Percentiles rank a stretch among this genome's conserved stretches.
phyloP scores from a whole-genome alignment of 192 early-diverging fungal genomes.

The Mortierella antarctica region DNA sequence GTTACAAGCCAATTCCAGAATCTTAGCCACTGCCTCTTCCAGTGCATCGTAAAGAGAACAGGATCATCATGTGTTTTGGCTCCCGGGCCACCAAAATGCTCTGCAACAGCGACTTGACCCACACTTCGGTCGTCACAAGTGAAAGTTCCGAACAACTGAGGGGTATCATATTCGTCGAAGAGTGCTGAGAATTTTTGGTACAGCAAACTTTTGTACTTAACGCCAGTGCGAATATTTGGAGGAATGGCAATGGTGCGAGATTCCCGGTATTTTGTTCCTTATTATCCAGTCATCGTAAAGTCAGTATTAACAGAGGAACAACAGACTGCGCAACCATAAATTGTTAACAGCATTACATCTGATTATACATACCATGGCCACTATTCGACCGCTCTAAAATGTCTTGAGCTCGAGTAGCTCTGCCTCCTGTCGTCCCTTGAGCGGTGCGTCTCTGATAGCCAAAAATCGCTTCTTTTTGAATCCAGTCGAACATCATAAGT shows the following conservation, averaged over 20 bases:
- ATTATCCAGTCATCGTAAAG: background rate
- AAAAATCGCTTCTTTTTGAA: slow-evolving; percentile 22
- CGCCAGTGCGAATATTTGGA: slow-evolving; percentile 19
- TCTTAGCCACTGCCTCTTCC: slow-evolving; percentile 30
- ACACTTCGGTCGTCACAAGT: slow-evolving; percentile 18
- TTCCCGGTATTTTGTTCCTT: slow-evolving; percentile 22
- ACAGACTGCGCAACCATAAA: background rate
- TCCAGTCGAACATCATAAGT: slow-evolving; percentile 32
- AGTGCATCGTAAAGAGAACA: slow-evolving; percentile 39
- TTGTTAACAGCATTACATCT: background rate
- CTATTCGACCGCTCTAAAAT: slow-evolving; percentile 13
- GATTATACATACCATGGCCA: slow-evolving; percentile 1
- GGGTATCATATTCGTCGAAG: slow-evolving; percentile 16
- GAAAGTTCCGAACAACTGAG: slow-evolving; percentile 28
- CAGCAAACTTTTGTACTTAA: slow-evolving; percentile 18
- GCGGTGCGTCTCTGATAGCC: slow-evolving; percentile 16
- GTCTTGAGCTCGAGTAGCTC: slow-evolving; percentile 22
- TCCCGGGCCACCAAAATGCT: slow-evolving; percentile 20
- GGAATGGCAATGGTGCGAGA: slow-evolving; percentile 31
- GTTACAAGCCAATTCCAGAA: slow-evolving; percentile 18
- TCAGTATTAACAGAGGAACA: background rate
- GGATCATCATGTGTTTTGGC: slow-evolving; percentile 26
- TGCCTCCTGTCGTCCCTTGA: slow-evolving; percentile 9
- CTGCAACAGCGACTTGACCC: slow-evolving; percentile 25
- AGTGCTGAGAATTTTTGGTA: slow-evolving; percentile 28